Evolutionary conservation across 768 basidiomycete species (phyloP), one percentile per base, ranked within the genome.

Genomic region (Tylopilus vinaceipallidus): DNA sequence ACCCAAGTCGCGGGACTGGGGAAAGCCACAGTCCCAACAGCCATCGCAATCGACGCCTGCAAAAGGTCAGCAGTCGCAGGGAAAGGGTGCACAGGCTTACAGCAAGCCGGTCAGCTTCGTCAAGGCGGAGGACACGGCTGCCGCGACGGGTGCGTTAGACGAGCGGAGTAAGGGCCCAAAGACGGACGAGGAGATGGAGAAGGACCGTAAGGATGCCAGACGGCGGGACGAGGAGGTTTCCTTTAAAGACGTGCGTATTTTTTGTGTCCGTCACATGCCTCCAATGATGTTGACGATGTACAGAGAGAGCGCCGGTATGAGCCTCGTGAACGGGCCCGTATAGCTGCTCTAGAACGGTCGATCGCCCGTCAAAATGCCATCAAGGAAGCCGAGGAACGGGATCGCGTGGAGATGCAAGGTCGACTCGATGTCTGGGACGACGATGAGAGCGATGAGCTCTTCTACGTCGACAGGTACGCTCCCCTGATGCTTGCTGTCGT

Each of bases 301-400:
- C 56, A 98, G 93, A 84, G 93, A 39, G 95, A 98, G 66, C 83
- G 94, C 8, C 82, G 91, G n/a, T 94, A 95, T 40, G 95, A 98
- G 59, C 84, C 85, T 10, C 79, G 92, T 49, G 97, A 99, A 67
- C 79, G 93, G 24, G 75, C 82, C 7, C 83, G 94, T 43, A 87
- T 95, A 50, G 78, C 81, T 48, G 74, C 82, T 4, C 74, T 93
- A 10, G 91, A 92, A 58, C 82, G 91, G 4, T 76, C 85, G 0
- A 84, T 92, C 42, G 75, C 81, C 9, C 81, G 89, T 14, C 86
- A 92, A 49, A 78, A 81, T 6, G 78, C 80, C 4, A 78, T 84
- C 32, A 80, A 78, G 41, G 89, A 92, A 50, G 83, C 83, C 11
- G 88, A 94, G 65, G 87, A 89, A 23, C 82, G 85, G 8, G 90